A percentile compares a stretch with the other conserved stretches of the same genome.
These are phyloP conservation scores for Mortierella hygrophila DNA, from an alignment of 192 early-diverging fungal species.

Conservation along the genomic window DNA sequence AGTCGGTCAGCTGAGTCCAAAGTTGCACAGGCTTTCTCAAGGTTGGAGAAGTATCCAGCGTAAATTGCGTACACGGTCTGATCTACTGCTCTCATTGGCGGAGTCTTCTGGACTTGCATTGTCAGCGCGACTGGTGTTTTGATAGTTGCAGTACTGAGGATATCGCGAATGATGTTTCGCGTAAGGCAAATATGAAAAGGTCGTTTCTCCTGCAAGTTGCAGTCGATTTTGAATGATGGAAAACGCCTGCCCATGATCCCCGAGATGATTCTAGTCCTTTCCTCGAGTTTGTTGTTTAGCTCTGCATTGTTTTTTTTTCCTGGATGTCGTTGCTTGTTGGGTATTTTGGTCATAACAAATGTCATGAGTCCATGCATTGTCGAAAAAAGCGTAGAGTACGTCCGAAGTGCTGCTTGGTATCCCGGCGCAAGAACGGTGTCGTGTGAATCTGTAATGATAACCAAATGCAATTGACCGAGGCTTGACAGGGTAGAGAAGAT, in stretches of 20 bases:
- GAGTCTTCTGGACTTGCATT: neutral
- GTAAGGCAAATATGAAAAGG: conserved; percentile 9
- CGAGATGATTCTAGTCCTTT: neutral
- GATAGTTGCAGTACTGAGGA: conserved; percentile 15
- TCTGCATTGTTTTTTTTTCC: too few species aligned
- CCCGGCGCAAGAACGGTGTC: neutral
- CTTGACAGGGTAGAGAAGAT: conserved; percentile 7
- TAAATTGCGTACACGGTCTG: neutral
- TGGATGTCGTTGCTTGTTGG: conserved; percentile 16
- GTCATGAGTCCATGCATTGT: conserved; percentile 17
- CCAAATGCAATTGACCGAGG: conserved; percentile 9
- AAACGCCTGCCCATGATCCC: conserved; percentile 14
- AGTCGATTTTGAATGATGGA: conserved; percentile 18
- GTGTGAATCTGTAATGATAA: conserved; percentile 7
- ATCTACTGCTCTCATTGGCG: neutral
- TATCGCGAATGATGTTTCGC: conserved; percentile 8
- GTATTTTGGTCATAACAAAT: conserved; percentile 1
- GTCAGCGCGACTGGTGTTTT: conserved; percentile 14
- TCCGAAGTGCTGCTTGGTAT: conserved; percentile 8
- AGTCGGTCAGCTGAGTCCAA: neutral
- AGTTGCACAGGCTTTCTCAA: neutral
- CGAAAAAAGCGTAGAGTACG: conserved; percentile 7
- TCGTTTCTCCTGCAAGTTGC: neutral
- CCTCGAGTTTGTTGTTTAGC: neutral
- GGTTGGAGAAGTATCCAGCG: neutral